Percentiles rank a stretch among this genome's conserved stretches.
Conservation (phyloP, 2,329 filamentous ascomycete genomes). For the Elsinoe necatrix region DNA sequence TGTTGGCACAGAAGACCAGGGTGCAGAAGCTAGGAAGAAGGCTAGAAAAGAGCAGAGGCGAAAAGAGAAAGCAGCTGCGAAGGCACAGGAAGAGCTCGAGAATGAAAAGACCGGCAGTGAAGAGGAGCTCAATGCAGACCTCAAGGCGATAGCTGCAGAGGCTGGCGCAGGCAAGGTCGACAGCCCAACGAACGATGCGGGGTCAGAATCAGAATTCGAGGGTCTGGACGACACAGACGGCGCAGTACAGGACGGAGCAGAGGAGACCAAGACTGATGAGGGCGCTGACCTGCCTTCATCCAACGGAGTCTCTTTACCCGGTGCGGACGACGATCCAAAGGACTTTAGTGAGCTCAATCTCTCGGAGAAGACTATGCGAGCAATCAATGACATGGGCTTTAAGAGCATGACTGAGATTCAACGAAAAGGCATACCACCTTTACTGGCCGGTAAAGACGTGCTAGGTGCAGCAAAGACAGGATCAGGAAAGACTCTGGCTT, state of each 20-base stretch:
- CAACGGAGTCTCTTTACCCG: constrained; percentile 50
- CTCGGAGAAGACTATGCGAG: constrained; percentile 79
- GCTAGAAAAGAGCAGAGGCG: constrained; percentile 33
- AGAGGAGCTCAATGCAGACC: constrained; percentile 28
- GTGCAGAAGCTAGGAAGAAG: constrained; percentile 33
- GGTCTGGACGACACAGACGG: constrained; percentile 27
- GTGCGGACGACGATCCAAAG: constrained; percentile 53
- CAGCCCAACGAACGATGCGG: constrained; percentile 29
- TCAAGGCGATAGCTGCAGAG: constrained; percentile 26
- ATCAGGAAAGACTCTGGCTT: constrained; percentile 90
- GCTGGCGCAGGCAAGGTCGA: constrained; percentile 25
- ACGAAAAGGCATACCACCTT: constrained; percentile 72
- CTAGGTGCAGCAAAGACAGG: constrained; percentile 94
- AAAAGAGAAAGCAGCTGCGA: constrained; percentile 18
- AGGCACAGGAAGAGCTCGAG: constrained; percentile 20
- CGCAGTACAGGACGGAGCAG: constrained; percentile 14
- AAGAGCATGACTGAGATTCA: constrained; percentile 95
- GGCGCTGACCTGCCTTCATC: constrained; percentile 46
- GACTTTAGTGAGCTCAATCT: constrained; percentile 76
- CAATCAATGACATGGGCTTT: constrained; percentile 86
- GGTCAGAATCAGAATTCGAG: constrained; percentile 27
- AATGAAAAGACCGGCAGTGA: constrained; percentile 28
- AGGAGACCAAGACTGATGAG: constrained; percentile 29
- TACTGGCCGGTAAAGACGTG: constrained; percentile 83
- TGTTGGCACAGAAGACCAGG: constrained; percentile 17